Percentiles rank a stretch among this genome's conserved stretches.
Evolutionary conservation across 2,329 filamentous ascomycete species (phyloP).

Genomic region (Grosmannia clavigera): DNA sequence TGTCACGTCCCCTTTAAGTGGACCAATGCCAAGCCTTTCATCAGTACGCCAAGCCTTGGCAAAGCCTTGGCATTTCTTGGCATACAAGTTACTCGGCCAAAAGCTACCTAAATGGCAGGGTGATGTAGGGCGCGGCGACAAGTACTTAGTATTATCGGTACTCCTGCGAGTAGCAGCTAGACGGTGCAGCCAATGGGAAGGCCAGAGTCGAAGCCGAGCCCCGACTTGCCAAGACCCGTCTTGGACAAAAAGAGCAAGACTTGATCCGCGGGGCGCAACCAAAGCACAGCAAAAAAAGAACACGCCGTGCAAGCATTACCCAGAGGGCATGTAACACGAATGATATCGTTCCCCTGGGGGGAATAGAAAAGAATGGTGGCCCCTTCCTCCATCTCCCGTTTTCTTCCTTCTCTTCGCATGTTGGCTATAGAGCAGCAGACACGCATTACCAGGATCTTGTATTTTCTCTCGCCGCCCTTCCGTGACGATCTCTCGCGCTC

Average conservation of each 20-base stretch:
- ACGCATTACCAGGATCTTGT: background rate
- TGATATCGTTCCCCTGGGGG: conserved; percentile 1
- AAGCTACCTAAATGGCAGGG: background rate
- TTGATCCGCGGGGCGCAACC: background rate
- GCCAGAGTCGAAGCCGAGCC: background rate
- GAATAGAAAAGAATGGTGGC: background rate
- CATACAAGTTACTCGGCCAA: background rate
- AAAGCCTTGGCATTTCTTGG: conserved; percentile 18
- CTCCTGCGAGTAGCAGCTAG: background rate
- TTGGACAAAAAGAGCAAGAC: conserved; percentile 7
- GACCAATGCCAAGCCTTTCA: conserved; percentile 12
- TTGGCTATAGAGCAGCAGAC: background rate
- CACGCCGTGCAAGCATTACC: background rate
- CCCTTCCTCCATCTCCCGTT: background rate
- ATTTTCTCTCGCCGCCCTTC: background rate
- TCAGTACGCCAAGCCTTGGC: background rate
- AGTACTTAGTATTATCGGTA: background rate
- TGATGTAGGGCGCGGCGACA: background rate
- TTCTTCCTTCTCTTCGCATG: background rate
- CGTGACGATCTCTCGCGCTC: background rate
- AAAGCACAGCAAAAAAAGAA: conserved; percentile 3
- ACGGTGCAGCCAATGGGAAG: conserved; percentile 3
- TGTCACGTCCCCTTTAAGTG: conserved; percentile 1
- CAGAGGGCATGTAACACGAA: conserved; percentile 1
- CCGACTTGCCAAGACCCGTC: conserved; percentile 11